Conservation (phyloP, 176 grass and related monocot genomes). For the Oryza glaberrima region DNA sequence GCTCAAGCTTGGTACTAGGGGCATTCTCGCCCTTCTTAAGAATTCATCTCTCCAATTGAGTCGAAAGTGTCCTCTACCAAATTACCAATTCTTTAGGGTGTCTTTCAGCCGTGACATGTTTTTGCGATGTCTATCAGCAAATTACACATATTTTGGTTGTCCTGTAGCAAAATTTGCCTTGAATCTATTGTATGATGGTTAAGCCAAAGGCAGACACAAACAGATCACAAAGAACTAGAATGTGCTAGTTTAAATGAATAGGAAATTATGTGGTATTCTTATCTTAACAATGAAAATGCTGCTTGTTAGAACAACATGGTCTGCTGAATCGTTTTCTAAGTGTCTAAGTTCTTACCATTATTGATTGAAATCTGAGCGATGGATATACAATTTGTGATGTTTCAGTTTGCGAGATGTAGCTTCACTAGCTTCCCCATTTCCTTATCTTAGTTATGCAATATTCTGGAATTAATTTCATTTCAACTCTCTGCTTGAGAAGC, state of each 20-base stretch:
- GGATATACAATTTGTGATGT: background rate
- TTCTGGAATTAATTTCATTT: constrained; percentile 13
- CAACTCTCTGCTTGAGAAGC: constrained; percentile 41
- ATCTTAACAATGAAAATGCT: background rate
- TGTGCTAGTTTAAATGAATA: background rate
- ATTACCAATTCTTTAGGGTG: too few relatives aligned
- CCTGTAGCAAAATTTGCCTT: too few relatives aligned
- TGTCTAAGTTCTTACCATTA: background rate
- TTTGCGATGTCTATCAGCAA: too few relatives aligned
- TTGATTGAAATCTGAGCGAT: background rate
- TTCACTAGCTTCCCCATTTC: background rate
- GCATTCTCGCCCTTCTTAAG: too few relatives aligned
- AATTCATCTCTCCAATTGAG: too few relatives aligned
- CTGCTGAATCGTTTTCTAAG: background rate
- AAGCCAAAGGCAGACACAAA: background rate
- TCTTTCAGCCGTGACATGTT: too few relatives aligned
- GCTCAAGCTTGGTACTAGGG: too few relatives aligned
- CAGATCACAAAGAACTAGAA: background rate
- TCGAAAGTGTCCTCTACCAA: too few relatives aligned
- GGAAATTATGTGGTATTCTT: background rate
- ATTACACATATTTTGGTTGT: too few relatives aligned
- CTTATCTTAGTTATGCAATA: constrained; percentile 25
- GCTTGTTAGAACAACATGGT: background rate
- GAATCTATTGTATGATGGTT: background rate
- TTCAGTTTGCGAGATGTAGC: background rate